Conservation (phyloP, 2,329 filamentous ascomycete species). For the Amylocarpus encephaloides region DNA sequence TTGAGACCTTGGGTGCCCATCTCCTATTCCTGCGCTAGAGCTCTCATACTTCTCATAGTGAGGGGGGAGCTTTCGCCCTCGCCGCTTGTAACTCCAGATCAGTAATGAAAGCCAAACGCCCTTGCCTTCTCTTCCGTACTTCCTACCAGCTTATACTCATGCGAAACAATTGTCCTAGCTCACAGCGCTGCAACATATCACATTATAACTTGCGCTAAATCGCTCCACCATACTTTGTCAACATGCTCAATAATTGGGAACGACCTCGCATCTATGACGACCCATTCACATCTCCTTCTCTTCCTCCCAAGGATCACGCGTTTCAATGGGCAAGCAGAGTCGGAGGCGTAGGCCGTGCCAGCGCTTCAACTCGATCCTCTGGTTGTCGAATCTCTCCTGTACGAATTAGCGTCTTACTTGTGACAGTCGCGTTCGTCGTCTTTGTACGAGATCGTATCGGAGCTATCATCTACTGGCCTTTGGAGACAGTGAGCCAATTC, state of each 20-base stretch:
- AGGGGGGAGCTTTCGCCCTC: too few species aligned
- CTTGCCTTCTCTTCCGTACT: too few species aligned
- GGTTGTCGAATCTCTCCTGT: conserved; percentile 15
- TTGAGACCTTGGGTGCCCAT: too few species aligned
- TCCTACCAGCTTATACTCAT: too few species aligned
- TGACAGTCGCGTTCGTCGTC: conserved; percentile 9
- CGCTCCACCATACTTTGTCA: not conserved
- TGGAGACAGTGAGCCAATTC: too few species aligned
- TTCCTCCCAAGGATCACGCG: conserved; percentile 3
- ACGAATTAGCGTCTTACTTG: conserved; percentile 10
- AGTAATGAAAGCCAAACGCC: too few species aligned
- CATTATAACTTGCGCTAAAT: not conserved
- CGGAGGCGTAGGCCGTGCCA: conserved; percentile 10
- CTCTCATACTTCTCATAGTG: too few species aligned
- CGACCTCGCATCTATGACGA: conserved; percentile 15
- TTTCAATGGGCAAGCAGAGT: conserved; percentile 20
- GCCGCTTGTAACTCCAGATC: too few species aligned
- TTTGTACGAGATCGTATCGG: conserved; percentile 5
- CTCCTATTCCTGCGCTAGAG: too few species aligned
- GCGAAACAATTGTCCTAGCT: too few species aligned
- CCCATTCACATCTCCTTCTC: conserved; percentile 20
- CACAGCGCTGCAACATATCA: too few species aligned
- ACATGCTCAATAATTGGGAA: conserved; percentile 16
- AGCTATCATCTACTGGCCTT: too few species aligned
- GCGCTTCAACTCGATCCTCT: conserved; percentile 11